Evolutionary conservation across 2,329 filamentous ascomycete species (phyloP), one percentile per base, ranked within the genome.

Genomic region (Colletotrichum liaoningense): DNA sequence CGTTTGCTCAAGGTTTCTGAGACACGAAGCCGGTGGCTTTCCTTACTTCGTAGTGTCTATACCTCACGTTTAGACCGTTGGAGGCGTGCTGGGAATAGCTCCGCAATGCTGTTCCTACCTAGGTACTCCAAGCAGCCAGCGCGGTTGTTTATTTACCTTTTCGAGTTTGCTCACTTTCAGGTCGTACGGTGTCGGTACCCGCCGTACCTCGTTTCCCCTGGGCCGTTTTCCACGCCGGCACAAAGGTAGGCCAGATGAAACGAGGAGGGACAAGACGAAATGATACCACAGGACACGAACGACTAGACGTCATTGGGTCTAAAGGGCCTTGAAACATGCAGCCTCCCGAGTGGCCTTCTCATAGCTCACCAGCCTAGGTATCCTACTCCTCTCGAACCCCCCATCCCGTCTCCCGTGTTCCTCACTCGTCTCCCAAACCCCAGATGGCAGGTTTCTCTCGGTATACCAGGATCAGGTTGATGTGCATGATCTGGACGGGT

Each of bases 241-340:
- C 22, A 49, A 9, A 49, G 42, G 42, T 49, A 22, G 6, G 22
- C 24, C 24, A 14, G 35, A 19, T 12, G 58, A 14, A 16, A 22
- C n/a, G 14, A 68, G 49, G 57, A 8, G 19, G 7, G 19, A 0
- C 16, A n/a, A 19, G 19, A 22, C n/a, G 19, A 11, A 22, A 49
- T 7, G 19, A 49, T 49, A 49, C 2, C 19, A 63, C 38, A 38
- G 38, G 58, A 22, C 11, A 28, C 22, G 22, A 28, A 63, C 55
- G 66, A 69, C 54, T 46, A 54, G 54, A 59, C 5, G 42, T 55
- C 54, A 19, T 64, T 46, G 52, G 57, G 19, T 57, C 42, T 14
- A 11, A 11, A 22, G n/a, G 8, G 38, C 30, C 14, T 54, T 72
- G 59, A 64, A 59, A 69, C 70, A 64, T 69, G 66, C 33, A 58